phyloP scores from a whole-genome alignment of 2,329 filamentous ascomycete genomes.

The Arthrobotrys sinensis region DNA sequence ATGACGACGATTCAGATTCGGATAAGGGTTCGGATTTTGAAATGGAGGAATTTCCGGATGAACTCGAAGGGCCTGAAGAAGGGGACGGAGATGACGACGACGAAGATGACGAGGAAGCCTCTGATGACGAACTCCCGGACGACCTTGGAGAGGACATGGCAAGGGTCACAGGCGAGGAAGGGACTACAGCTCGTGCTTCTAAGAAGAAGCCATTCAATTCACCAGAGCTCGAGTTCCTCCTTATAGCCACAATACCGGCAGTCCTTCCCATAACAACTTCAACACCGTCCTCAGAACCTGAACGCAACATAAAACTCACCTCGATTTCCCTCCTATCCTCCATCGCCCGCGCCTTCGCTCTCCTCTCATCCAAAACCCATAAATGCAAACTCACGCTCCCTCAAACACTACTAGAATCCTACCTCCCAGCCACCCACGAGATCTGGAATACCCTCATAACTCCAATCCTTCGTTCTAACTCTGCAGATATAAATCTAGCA shows the following conservation, averaged over 20 bases:
- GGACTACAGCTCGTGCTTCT: slow-evolving; percentile 63
- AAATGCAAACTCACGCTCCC: slow-evolving; percentile 51
- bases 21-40: slow-evolving; percentile 65
- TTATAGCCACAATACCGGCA: slow-evolving; percentile 70
- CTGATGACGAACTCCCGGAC: slow-evolving; percentile 72
- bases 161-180: slow-evolving; percentile 72
- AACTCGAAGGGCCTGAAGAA: slow-evolving; percentile 62
- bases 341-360: slow-evolving; percentile 75
- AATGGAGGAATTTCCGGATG: slow-evolving; percentile 66
- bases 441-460: slow-evolving; percentile 75
- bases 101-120: slow-evolving; percentile 66
- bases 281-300: slow-evolving; percentile 66
- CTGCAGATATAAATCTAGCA: slow-evolving; percentile 75
- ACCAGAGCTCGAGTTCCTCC: slow-evolving; percentile 70
- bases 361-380: slow-evolving; percentile 36
- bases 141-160: slow-evolving; percentile 78
- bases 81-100: slow-evolving; percentile 66
- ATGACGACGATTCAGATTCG: slow-evolving; percentile 67
- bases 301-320: slow-evolving; percentile 71
- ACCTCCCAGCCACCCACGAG: slow-evolving; percentile 72
- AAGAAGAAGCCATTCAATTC: slow-evolving; percentile 40
- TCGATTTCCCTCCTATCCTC: slow-evolving; percentile 77
- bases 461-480: slow-evolving; percentile 75
- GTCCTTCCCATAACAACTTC: slow-evolving; percentile 71
- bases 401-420: slow-evolving; percentile 73